Evolutionary conservation across 2,329 filamentous ascomycete species (phyloP), one percentile per base, ranked within the genome.

Genomic region (Beauveria sp.): DNA sequence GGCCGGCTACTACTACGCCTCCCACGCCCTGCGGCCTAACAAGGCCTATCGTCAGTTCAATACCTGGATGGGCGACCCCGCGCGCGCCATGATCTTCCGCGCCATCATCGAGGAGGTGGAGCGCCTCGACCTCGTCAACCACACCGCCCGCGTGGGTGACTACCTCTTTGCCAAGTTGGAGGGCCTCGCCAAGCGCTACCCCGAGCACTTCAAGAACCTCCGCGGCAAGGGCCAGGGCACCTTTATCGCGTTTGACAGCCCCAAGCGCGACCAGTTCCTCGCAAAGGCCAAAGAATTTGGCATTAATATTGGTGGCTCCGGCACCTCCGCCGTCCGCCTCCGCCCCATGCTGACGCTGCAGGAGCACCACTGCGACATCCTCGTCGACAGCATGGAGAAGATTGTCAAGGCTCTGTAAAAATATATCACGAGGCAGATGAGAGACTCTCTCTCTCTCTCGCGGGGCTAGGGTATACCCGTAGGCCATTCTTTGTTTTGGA

Each of bases 11-110:
- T 96, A 95, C 82, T 96, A 87, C 73, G 88, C 88, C 64, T 88
- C 95, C 81, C 83, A 85, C 10, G 86, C 85, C 48, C 82, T 96
- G 67, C 83, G 90, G 14, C 92, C 92, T 65, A 96, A 96, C 81
- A 93, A 93, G 83, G 89, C 93, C 6, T 96, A 96, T 81, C 88
- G 92, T 65, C 92, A 96, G 77, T 96, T 96, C 83, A 96, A 96
- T 82, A 96, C 91, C 54, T 96, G 92, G 92, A 96, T 96, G 88
- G 92, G 92, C 69, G 92, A 96, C 77, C 92, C 92, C 18, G 88
- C 89, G 16, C 87, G 91, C 64, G 91, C 89, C 18, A 79, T 96
- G 64, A 82, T 96, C 67, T 96, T 96, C 87, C 86, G 89, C 65
- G 88, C 86, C 70, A 96, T 96, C 77, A 84, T 93, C 71, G 77